Base-by-base conservation (phyloP, 257 asterid genomes). In the Solanum sparsipilum region DNA sequence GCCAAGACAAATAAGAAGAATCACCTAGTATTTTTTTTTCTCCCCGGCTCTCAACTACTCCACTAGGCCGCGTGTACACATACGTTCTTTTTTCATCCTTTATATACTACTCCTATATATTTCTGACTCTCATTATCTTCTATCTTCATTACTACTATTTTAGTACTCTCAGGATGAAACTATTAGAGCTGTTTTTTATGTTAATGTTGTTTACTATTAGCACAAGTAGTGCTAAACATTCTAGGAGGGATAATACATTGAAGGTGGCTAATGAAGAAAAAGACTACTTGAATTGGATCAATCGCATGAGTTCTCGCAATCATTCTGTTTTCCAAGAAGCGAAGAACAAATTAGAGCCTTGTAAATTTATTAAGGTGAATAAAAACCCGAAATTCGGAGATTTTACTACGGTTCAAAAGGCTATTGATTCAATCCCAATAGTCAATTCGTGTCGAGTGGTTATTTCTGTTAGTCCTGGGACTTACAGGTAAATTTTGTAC, bases 361-460 rank as follows among this genome's bases (percentile, higher is more conserved):
- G 99, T 92, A 94, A 88, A 89, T 86, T 29, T 11, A 94, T 94
- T 44, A 91, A 88, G 81, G 99, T 96, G 79, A 87, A 93, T 90
- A 93, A 94, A 44, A 93, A 95, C 63, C 93, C 95, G 0, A 93
- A 91, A 39, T 32, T 84, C 0, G 98, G 98, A 81, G 95, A 94
- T 74, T 96, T 91, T 84, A 92, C 93, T 12, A 89, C 96, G 0
- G 73, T 96, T 34, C 94, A 92, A 25, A 74, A 89, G 86, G 99
- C 98, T 83, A 91, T 96, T 9, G 68, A 88, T 52, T 94, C 98
- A 20, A 92, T 94, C 91, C 98, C 99, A 25, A 90, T 91, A 23
- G 85, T 90, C 90, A 95, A 96, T 90, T 93, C 93, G 1, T 96
- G 99, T 58, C 90, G 99, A 39, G 98, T 93, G 31, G 91, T 95